Percentiles rank a stretch among this genome's conserved stretches.
Evolutionary conservation across 768 basidiomycete species (phyloP).

Genomic region (Gloeostereum incarnatum): DNA sequence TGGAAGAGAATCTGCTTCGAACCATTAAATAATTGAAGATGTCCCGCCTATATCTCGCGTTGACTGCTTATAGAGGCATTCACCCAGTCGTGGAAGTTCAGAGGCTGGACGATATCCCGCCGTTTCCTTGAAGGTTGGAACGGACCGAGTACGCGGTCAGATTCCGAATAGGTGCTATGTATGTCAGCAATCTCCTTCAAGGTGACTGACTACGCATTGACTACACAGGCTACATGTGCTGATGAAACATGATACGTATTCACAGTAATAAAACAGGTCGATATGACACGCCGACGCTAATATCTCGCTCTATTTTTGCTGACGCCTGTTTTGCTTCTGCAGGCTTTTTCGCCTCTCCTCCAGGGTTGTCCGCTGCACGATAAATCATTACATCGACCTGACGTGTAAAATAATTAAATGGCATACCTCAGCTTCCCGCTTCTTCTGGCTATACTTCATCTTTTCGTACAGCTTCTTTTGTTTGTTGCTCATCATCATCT

Average conservation of each 20-base stretch:
- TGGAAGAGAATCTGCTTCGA: too few species aligned
- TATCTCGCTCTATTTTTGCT: conserved; percentile 18
- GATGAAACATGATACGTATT: conserved; percentile 2
- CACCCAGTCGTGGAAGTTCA: too few species aligned
- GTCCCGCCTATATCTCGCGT: too few species aligned
- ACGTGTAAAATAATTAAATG: background rate
- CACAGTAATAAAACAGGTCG: conserved; percentile 1
- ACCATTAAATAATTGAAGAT: too few species aligned
- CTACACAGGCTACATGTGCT: background rate
- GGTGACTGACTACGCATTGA: too few species aligned
- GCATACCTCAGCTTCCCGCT: conserved; percentile 72
- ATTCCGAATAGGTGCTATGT: too few species aligned
- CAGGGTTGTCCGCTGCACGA: conserved; percentile 47
- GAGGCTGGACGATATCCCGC: too few species aligned
- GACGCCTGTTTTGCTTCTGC: conserved; percentile 39
- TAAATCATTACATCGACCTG: conserved; percentile 7
- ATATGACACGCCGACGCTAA: background rate
- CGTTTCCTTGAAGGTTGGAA: too few species aligned
- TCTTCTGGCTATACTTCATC: conserved; percentile 81
- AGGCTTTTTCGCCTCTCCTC: conserved; percentile 49
- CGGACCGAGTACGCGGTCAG: too few species aligned
- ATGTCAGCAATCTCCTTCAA: too few species aligned
- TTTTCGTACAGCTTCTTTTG: conserved; percentile 89
- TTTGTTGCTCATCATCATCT: conserved; percentile 97
- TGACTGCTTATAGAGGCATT: too few species aligned